Evolutionary conservation across 75 land plant genomes (phyloP).

Genomic region (Ceratopteris richardii): DNA sequence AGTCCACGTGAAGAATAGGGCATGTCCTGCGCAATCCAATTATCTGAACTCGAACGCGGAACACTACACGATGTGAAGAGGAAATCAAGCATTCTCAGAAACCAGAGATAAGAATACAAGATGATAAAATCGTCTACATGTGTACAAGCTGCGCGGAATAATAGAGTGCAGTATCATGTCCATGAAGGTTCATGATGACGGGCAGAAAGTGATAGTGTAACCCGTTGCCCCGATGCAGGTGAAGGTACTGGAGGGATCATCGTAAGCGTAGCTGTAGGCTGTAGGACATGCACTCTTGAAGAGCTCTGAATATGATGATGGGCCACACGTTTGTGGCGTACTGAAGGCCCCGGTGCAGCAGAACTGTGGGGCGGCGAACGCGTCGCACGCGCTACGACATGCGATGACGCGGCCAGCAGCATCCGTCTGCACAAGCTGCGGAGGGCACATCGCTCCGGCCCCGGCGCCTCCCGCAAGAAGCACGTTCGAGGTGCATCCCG

Average conservation of each 20-base stretch:
- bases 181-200: no score
- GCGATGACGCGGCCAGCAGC: conserved; percentile 23
- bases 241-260: conserved; percentile 78
- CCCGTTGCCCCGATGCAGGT: conserved; percentile 54
- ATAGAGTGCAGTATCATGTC: no score
- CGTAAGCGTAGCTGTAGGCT: conserved; percentile 92
- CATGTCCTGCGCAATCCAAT: no score
- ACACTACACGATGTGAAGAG: no score
- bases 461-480: no score
- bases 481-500: conserved; percentile 59
- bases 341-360: conserved; percentile 63
- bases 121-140: no score
- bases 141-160: no score
- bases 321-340: conserved; percentile 46
- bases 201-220: conserved; percentile 56
- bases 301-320: conserved; percentile 46
- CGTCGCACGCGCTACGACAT: conserved; percentile 81
- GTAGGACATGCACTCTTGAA: conserved; percentile 83
- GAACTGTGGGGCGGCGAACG: conserved; percentile 54
- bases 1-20: no score
- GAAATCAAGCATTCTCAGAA: no score
- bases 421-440: conserved; percentile 24
- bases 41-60: no score
- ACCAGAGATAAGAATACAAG: no score
- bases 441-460: conserved; percentile 46